A percentile compares a stretch with the other conserved stretches of the same genome.
Evolutionary conservation across 805 yeast genomes (phyloP).

Genomic region (Brettanomyces bruxellensis): DNA sequence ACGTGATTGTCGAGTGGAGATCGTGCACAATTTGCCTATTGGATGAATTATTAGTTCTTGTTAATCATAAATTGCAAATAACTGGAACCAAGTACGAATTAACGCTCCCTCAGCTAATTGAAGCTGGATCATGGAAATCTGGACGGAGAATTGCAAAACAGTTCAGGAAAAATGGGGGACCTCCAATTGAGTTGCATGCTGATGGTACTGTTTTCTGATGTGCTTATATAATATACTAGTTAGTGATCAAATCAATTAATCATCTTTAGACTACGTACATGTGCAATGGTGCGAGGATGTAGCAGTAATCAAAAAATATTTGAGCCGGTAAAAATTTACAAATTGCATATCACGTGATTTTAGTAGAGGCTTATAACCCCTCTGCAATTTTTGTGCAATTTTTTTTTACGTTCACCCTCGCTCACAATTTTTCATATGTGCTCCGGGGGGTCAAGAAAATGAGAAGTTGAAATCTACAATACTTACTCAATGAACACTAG

Average conservation of each 20-base stretch:
- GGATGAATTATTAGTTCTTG: conserved; percentile 42
- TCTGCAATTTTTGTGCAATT: not conserved
- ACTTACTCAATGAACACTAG: no score
- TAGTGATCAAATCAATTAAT: not conserved
- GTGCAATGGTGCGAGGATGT: no score
- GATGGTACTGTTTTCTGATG: conserved; percentile 57
- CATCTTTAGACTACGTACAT: no score
- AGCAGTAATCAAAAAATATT: no score
- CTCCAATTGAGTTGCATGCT: conserved; percentile 53
- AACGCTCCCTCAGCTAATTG: conserved; percentile 48
- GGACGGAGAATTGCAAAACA: conserved; percentile 52
- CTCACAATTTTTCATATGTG: not conserved
- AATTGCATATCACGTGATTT: not conserved
- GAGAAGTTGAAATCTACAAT: not conserved
- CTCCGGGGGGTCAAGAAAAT: not conserved
- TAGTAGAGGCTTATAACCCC: not conserved
- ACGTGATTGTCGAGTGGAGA: conserved; percentile 62
- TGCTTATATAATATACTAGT: not conserved
- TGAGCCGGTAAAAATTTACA: no score
- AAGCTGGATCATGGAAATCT: conserved; percentile 63
- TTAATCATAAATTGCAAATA: conserved; percentile 36
- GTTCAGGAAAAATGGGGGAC: conserved; percentile 43
- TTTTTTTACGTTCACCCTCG: not conserved
- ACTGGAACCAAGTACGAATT: conserved; percentile 25
- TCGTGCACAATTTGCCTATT: conserved; percentile 49